These are phyloP conservation scores for Pelargonium cotyledonis DNA, from an alignment of 441 rosid species.

Conservation along the genomic window DNA sequence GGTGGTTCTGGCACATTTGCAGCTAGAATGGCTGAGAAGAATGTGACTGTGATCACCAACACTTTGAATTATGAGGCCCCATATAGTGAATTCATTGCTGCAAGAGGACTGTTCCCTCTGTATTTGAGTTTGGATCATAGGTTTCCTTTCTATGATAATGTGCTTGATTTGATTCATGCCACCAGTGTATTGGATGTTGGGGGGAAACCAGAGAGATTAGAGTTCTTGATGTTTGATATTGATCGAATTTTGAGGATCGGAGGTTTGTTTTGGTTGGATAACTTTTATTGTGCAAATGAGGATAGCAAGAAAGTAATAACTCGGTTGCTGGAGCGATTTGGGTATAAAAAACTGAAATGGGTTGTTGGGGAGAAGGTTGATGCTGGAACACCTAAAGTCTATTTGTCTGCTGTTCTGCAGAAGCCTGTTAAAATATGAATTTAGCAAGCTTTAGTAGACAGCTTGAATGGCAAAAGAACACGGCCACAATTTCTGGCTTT, in stretches of 20 bases:
- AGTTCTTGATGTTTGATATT: constrained; percentile 90
- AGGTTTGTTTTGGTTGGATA: constrained; percentile 85
- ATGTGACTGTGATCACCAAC: constrained; percentile 67
- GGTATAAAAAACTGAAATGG: constrained; percentile 94
- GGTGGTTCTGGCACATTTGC: constrained; percentile 88
- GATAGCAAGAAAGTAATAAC: constrained; percentile 69
- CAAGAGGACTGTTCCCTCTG: constrained; percentile 81
- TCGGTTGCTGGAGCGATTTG: constrained; percentile 80
- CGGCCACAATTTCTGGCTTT: too few relatives aligned
- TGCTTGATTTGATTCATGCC: constrained; percentile 64
- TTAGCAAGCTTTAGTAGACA: constrained; percentile 1
- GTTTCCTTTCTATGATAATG: constrained; percentile 82
- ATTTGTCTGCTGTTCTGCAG: constrained; percentile 84
- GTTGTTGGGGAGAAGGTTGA: constrained; percentile 82
- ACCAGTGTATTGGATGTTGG: constrained; percentile 68
- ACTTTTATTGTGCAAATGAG: constrained; percentile 53
- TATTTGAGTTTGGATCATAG: constrained; percentile 83
- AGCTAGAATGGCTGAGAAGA: constrained; percentile 88
- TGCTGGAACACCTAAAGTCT: constrained; percentile 49
- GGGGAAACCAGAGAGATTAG: constrained; percentile 18
- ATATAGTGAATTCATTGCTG: constrained; percentile 71
- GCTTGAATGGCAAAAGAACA: too few relatives aligned
- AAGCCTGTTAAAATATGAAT: constrained; percentile 67
- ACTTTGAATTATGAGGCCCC: constrained; percentile 75
- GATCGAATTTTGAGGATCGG: constrained; percentile 79